These are phyloP conservation scores for Scheffersomyces segobiensis DNA, from an alignment of 1,139 yeast genomes.

Conservation along the genomic window DNA sequence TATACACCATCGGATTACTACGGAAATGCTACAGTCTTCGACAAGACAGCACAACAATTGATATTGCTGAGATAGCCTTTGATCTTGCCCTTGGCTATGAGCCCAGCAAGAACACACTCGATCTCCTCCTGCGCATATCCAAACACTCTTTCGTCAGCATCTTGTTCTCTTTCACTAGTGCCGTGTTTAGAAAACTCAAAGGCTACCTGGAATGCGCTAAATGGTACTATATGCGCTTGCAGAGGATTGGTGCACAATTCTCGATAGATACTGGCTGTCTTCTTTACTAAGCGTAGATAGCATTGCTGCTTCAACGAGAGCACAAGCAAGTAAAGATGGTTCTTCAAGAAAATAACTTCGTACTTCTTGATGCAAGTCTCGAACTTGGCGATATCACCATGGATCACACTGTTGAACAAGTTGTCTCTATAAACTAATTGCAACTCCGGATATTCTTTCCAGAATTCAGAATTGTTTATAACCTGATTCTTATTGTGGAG, in stretches of 20 bases:
- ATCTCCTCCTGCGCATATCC: slow-evolving; percentile 42
- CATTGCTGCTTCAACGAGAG: slow-evolving; percentile 55
- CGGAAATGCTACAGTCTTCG: slow-evolving; percentile 73
- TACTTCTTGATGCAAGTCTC: slow-evolving; percentile 44
- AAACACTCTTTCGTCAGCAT: background rate
- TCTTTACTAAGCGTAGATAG: slow-evolving; percentile 53
- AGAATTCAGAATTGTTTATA: slow-evolving; percentile 23
- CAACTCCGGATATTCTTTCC: slow-evolving; percentile 47
- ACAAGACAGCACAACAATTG: slow-evolving; percentile 70
- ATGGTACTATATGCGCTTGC: slow-evolving; percentile 41
- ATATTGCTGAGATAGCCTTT: slow-evolving; percentile 86
- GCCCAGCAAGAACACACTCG: slow-evolving; percentile 71
- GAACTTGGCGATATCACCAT: slow-evolving; percentile 58
- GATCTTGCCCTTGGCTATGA: slow-evolving; percentile 61
- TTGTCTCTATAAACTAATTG: slow-evolving; percentile 44
- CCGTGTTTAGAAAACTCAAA: slow-evolving; percentile 37
- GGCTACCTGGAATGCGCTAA: slow-evolving; percentile 49
- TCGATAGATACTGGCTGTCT: slow-evolving; percentile 37
- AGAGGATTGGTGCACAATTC: slow-evolving; percentile 22
- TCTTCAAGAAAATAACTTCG: slow-evolving; percentile 54
- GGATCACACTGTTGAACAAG: slow-evolving; percentile 47
- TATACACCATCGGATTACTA: background rate
- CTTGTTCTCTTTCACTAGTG: slow-evolving; percentile 4
- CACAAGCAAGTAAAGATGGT: slow-evolving; percentile 63
- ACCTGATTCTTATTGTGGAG: slow-evolving; percentile 44